Base-by-base conservation (phyloP, 805 yeast genomes). In the Candida ficus region DNA sequence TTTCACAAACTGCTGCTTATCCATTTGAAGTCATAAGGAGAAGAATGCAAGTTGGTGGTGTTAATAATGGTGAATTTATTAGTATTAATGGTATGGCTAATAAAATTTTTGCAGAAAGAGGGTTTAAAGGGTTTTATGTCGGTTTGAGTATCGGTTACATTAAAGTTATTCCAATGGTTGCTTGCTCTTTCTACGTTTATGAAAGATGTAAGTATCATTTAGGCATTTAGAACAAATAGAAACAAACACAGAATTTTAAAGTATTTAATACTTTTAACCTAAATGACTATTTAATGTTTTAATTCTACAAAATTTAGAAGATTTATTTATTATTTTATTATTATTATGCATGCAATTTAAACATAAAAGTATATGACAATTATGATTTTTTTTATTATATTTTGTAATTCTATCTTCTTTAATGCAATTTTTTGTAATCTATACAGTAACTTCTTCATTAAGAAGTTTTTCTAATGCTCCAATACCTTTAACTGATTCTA, bases 141-240 rank as follows among this genome's bases (percentile, higher is more conserved):
- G 99, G 99, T 2, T 73, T 93, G 54, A 82, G 93, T 50, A 91
- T 93, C 51, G 99, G 99, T 0, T 93, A 89, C 61, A 75, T 93
- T 52, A 93, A 93, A 62, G 95, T 93, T 27, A 78, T 86, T 16
- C 99, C 99, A 8, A 93, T 93, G 99, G 91, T 82, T 55, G 95
- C 98, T 28, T 90, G 97, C 61, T 83, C 96, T 13, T 91, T 91
- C 62, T 90, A 78, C 58, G 96, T 91, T 28, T 93, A 93, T 63
- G 99, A 91, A 63, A 71, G 96, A 44, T 71, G 81, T 64, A 93
- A 93, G 66, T 66, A 67, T 51, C 61, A 70, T 39, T 62, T 93
- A 39, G 84, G 86, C 32, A 84, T 89, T 19, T 47, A 31, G 35
- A 19, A 4, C 10, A 21, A 21, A 21, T n/a, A n/a, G n/a, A n/a